Conservation (phyloP, 2,329 filamentous ascomycete genomes). For the Arthroderma sp. region DNA sequence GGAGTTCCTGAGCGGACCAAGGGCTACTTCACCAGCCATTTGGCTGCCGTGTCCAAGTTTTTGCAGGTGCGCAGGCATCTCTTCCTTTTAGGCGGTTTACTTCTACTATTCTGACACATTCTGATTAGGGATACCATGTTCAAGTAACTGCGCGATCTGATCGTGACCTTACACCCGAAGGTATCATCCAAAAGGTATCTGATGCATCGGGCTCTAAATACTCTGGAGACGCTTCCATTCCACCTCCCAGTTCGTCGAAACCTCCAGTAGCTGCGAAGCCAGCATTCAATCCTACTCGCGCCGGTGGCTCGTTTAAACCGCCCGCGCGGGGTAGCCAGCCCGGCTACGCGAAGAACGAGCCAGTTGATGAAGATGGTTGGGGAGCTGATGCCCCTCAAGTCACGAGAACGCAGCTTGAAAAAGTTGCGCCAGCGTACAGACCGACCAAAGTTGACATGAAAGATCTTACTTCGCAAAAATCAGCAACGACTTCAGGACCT, state of each 20-base stretch:
- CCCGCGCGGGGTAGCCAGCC: constrained; percentile 48
- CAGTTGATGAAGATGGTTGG: constrained; percentile 79
- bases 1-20: constrained; percentile 97
- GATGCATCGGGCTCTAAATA: constrained; percentile 95
- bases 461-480: constrained; percentile 63
- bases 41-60: constrained; percentile 77
- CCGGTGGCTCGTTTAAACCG: constrained; percentile 53
- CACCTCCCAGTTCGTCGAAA: constrained; percentile 42
- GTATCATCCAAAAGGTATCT: constrained; percentile 82
- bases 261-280: constrained; percentile 72
- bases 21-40: constrained; percentile 94
- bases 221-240: constrained; percentile 53
- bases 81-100: neutral
- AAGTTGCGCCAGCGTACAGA: constrained; percentile 83
- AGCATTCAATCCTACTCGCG: constrained; percentile 68
- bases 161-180: constrained; percentile 71
- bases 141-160: constrained; percentile 93
- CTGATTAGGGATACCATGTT: constrained; percentile 72
- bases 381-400: constrained; percentile 86
- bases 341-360: constrained; percentile 35
- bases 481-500: constrained; percentile 37
- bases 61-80: constrained; percentile 50
- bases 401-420: constrained; percentile 75
- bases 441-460: constrained; percentile 92
- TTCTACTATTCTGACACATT: constrained; percentile 8